A percentile compares a stretch with the other conserved stretches of the same genome.
These are phyloP conservation scores for Pseudonitzschia pungens DNA, from an alignment of 108 stramenopile genomes.

Conservation along the genomic window DNA sequence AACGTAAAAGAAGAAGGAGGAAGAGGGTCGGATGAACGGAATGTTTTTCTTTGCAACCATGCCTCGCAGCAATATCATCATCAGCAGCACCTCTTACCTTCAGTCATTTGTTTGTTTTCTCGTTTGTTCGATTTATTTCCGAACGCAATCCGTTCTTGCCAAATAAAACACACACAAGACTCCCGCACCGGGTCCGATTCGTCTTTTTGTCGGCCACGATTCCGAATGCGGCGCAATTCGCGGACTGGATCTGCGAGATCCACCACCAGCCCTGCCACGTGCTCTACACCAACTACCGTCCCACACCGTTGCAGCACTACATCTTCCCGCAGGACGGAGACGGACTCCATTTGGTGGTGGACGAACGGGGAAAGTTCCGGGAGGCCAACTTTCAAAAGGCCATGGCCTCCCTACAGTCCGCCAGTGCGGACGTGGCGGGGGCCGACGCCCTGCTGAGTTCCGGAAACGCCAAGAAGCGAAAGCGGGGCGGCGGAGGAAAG, in stretches of 20 bases:
- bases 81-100: no score
- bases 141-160: no score
- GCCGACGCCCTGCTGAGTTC: constrained; percentile 70
- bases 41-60: no score
- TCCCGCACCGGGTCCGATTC: constrained; percentile 91
- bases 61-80: no score
- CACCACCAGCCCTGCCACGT: constrained; percentile 99
- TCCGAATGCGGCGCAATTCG: constrained; percentile 95
- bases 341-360: constrained; percentile 96
- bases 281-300: constrained; percentile 99
- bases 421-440: constrained; percentile 47
- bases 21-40: neutral
- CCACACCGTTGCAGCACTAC: constrained; percentile 97
- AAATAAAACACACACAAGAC: neutral
- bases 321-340: constrained; percentile 94
- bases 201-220: constrained; percentile 99
- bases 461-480: constrained; percentile 72
- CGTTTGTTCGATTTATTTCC: no score
- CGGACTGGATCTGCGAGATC: constrained; percentile 88
- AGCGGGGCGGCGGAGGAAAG: constrained; percentile 50
- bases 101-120: constrained; percentile 4
- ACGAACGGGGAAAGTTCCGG: constrained; percentile 95
- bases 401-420: constrained; percentile 81
- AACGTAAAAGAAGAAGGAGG: no score
- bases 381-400: constrained; percentile 96